Conservation (phyloP, 441 rosid genomes). For the Euphorbia corollata region DNA sequence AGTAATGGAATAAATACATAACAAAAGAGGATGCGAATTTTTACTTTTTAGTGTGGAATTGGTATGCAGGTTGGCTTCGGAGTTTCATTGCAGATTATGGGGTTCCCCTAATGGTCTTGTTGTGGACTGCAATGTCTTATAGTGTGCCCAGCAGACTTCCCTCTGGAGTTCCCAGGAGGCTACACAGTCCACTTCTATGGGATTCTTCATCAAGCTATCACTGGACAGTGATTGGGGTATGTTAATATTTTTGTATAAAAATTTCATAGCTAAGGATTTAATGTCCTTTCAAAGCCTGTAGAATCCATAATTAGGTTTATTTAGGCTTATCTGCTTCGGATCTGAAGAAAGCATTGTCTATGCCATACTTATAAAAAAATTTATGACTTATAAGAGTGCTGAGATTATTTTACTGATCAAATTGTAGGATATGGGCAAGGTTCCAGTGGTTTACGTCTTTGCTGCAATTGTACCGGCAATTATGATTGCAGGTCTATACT, state of each 20-base stretch:
- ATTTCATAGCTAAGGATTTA: constrained; percentile 13
- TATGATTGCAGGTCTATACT: constrained; percentile 83
- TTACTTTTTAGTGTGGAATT: background rate
- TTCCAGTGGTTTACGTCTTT: constrained; percentile 51
- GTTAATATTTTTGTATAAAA: background rate
- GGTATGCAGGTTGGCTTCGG: constrained; percentile 56
- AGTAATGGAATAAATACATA: background rate
- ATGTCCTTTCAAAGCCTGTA: constrained; percentile 1
- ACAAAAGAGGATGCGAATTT: background rate
- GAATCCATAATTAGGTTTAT: background rate
- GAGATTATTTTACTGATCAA: constrained; percentile 1
- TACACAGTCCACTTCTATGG: constrained; percentile 68
- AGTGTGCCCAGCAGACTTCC: constrained; percentile 44
- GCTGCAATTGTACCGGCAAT: constrained; percentile 69
- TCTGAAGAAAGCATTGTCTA: background rate
- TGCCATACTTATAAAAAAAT: background rate
- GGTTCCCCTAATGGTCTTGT: constrained; percentile 65
- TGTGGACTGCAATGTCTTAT: constrained; percentile 60
- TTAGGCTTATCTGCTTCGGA: background rate
- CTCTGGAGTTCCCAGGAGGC: constrained; percentile 68
- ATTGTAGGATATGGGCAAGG: constrained; percentile 73
- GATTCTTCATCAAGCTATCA: constrained; percentile 50
- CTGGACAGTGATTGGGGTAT: constrained; percentile 75
- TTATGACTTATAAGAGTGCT: background rate
- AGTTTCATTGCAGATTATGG: constrained; percentile 73